Conservation (phyloP, 768 basidiomycete genomes). For the Lanmaoa rubissima region DNA sequence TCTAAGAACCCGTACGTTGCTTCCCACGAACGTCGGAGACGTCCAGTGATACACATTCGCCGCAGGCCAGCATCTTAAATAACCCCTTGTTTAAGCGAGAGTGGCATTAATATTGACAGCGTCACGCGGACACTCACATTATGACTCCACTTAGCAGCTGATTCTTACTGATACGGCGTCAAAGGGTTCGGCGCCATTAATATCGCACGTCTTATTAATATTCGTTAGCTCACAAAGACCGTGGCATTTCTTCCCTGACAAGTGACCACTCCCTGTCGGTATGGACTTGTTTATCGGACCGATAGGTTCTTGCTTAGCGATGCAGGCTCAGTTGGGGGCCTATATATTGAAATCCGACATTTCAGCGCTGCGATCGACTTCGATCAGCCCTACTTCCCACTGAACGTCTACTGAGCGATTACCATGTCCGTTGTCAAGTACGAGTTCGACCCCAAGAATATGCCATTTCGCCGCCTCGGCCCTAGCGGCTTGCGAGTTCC, state of each 20-base stretch:
- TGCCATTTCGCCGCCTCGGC: conserved; percentile 44
- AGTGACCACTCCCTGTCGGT: not conserved
- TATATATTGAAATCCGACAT: conserved; percentile 17
- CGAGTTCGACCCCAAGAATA: conserved; percentile 40
- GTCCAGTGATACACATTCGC: not conserved
- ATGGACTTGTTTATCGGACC: not conserved
- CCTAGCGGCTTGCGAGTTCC: conserved; percentile 48
- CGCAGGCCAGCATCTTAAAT: not conserved
- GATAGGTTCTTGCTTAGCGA: conserved; percentile 15
- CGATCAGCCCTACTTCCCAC: not conserved
- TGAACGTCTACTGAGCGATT: not conserved
- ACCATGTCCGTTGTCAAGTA: conserved; percentile 27
- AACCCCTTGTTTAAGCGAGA: not conserved
- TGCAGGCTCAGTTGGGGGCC: not conserved
- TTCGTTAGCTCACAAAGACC: not conserved
- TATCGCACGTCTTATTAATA: not conserved
- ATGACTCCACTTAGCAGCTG: not conserved
- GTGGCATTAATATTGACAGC: not conserved
- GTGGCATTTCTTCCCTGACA: not conserved
- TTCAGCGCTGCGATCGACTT: not conserved
- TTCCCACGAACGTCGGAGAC: not conserved
- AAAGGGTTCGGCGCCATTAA: no score
- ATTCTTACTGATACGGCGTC: not conserved
- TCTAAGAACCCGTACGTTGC: not conserved
- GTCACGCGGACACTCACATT: not conserved